Conservation (phyloP, 768 basidiomycete genomes). For the Naganishia vishniacii region DNA sequence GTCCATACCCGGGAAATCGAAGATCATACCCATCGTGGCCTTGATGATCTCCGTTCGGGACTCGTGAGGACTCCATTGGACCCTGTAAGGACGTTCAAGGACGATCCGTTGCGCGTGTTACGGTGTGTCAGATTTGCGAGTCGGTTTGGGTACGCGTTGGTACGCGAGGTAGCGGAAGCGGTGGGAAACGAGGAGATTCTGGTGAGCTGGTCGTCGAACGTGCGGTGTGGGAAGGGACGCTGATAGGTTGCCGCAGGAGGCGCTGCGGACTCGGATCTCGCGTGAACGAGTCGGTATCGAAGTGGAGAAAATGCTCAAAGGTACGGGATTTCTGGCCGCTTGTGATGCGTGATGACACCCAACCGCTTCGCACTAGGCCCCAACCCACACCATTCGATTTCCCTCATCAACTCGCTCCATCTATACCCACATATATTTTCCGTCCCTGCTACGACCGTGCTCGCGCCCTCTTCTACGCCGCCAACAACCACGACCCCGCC, state of each 20-base stretch:
- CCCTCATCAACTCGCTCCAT: conserved; percentile 66
- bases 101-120: conserved; percentile 89
- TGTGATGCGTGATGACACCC: background rate
- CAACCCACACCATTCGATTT: conserved; percentile 67
- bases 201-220: conserved; percentile 27
- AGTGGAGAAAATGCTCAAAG: conserved; percentile 86
- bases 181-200: conserved; percentile 58
- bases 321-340: conserved; percentile 48
- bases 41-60: conserved; percentile 72
- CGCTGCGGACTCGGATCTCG: conserved; percentile 71
- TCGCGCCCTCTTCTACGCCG: background rate
- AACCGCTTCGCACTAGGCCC: conserved; percentile 54
- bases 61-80: conserved; percentile 82
- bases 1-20: conserved; percentile 78
- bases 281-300: conserved; percentile 89
- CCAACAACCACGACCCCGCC: background rate
- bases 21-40: conserved; percentile 73
- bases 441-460: conserved; percentile 49
- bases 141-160: conserved; percentile 73
- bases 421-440: conserved; percentile 57
- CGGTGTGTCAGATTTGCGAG: conserved; percentile 87
- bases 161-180: conserved; percentile 39
- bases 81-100: conserved; percentile 78
- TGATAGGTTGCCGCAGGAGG: conserved; percentile 58
- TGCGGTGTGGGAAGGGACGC: background rate